phyloP scores from a whole-genome alignment of 768 basidiomycete genomes.

The Psilocybe sp. region DNA sequence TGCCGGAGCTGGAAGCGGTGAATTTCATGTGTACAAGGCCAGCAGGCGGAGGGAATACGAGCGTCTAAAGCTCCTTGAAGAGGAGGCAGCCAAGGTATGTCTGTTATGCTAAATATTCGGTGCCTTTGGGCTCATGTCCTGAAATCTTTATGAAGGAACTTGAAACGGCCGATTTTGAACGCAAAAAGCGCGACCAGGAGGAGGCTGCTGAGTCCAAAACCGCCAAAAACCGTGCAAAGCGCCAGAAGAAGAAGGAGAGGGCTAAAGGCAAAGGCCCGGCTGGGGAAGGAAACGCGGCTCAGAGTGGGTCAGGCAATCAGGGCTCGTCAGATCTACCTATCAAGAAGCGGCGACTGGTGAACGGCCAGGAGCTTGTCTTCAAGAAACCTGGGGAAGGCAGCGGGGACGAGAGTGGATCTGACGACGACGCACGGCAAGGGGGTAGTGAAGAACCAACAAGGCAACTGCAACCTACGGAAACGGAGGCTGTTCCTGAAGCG shows the following conservation, averaged over 20 bases:
- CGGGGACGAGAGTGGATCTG: conserved; percentile 28
- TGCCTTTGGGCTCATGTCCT: conserved; percentile 1
- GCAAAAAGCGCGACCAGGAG: conserved; percentile 67
- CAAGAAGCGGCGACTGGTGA: conserved; percentile 82
- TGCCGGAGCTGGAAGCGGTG: conserved; percentile 95
- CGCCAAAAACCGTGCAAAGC: conserved; percentile 90
- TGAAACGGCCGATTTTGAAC: conserved; percentile 71
- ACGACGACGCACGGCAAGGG: conserved; percentile 16
- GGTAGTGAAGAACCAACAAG: not conserved
- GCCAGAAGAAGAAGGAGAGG: conserved; percentile 88
- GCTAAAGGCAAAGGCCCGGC: conserved; percentile 42
- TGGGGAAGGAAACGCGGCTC: conserved; percentile 21
- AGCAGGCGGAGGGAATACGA: conserved; percentile 93
- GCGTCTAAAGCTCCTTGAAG: conserved; percentile 86
- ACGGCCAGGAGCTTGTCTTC: conserved; percentile 67
- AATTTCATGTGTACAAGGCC: conserved; percentile 99
- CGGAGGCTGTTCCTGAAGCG: not conserved
- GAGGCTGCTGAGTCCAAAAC: conserved; percentile 82
- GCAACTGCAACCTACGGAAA: not conserved
- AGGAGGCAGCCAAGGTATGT: conserved; percentile 71
- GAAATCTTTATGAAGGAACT: conserved; percentile 51
- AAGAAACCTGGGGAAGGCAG: conserved; percentile 42
- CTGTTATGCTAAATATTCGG: not conserved
- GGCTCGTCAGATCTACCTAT: conserved; percentile 39
- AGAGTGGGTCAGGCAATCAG: conserved; percentile 16